Base-by-base conservation (phyloP, 257 asterid genomes). In the Solanum ossicruentum region DNA sequence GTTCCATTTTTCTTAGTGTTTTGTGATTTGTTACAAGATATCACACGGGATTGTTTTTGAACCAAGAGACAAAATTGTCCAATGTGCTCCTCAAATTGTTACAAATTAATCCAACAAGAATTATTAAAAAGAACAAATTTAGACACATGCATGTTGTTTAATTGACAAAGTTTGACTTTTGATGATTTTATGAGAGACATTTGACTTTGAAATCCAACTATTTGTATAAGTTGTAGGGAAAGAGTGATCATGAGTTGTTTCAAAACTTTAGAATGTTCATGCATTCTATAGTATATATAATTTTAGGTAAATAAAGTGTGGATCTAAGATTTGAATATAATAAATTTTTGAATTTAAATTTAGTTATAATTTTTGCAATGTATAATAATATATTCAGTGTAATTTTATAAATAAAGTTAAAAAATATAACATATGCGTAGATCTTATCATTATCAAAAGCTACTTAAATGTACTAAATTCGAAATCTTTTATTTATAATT, bases 111-210 rank as follows among this genome's bases (percentile, higher is more conserved):
- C 21, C 43, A 43, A 39, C 63, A 83, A 71, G 20, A 28, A 47
- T 73, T 21, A 15, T n/a, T 73, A 51, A 49, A 5, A 49, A 55
- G 60, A 80, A 58, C 54, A 15, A 83, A 13, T 56, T 71, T 87
- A 28, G 61, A 70, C 89, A 84, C 87, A 80, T 80, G 87, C 83
- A 80, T 26, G 32, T 67, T 86, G 86, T 86, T 73, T 45, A 15
- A 78, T 45, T 52, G 23, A 47, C 56, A 71, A 71, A 43, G 55
- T 43, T 47, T 28, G 54, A 70, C 18, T 70, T 36, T 36, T 11
- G 17, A 18, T 17, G 54, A 70, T 70, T 18, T 41, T 39, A 18
- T 18, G 54, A 43, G 73, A 32, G 12, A 41, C 54, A 51, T 71
- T 47, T 72, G 80, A 45, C 80, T 65, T 69, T 12, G n/a, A 45